Evolutionary conservation across 495 filamentous ascomycete species (phyloP).

Genomic region (Neohortaea acidophila): DNA sequence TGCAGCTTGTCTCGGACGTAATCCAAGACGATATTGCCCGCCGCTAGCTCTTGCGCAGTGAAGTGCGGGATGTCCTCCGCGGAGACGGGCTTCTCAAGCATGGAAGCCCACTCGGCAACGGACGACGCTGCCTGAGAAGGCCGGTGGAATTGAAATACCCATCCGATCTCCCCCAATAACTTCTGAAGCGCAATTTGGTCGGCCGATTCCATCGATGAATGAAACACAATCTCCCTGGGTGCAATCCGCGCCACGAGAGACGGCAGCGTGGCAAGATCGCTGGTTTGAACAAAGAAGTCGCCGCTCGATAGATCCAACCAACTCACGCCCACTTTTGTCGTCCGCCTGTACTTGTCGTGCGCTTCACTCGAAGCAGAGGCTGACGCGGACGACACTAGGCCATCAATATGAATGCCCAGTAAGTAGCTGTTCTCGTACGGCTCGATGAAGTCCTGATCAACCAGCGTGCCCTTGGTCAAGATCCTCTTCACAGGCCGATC

Average conservation of each 20-base stretch:
- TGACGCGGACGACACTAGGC: background rate
- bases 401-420: conserved; percentile 51
- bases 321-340: conserved; percentile 52
- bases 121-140: conserved; percentile 14
- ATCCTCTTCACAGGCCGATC: conserved; percentile 73
- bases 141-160: conserved; percentile 37
- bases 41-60: conserved; percentile 39
- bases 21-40: conserved; percentile 59
- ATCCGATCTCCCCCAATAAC: conserved; percentile 21
- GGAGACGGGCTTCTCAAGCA: conserved; percentile 54
- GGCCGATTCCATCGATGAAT: conserved; percentile 23
- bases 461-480: conserved; percentile 84
- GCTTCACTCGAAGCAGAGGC: background rate
- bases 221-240: conserved; percentile 72
- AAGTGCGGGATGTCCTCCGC: conserved; percentile 30
- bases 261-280: conserved; percentile 52
- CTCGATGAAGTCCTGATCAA: conserved; percentile 95
- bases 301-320: conserved; percentile 95
- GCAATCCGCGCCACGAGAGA: conserved; percentile 68
- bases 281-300: conserved; percentile 76
- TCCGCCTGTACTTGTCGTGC: conserved; percentile 5
- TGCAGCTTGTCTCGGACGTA: conserved; percentile 71
- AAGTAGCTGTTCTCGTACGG: conserved; percentile 84
- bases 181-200: conserved; percentile 3
- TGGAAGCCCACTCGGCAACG: conserved; percentile 52